Percentiles rank a stretch among this genome's conserved stretches.
Conservation (phyloP, 2,329 filamentous ascomycete genomes). For the Blastomyces gilchristii region DNA sequence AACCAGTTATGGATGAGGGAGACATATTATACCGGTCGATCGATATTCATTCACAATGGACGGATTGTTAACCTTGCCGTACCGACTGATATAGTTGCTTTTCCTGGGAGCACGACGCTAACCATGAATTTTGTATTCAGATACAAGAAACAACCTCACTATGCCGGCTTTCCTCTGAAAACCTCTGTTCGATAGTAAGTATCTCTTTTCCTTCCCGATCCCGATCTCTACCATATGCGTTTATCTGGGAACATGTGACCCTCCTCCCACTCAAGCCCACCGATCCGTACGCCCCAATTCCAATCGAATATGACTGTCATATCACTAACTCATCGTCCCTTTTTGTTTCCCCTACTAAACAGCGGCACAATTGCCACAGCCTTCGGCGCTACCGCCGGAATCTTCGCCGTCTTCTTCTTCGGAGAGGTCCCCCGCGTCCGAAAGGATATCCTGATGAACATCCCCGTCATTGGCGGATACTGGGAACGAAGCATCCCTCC, state of each 20-base stretch:
- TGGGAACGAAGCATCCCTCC: constrained; percentile 49
- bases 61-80: not conserved
- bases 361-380: constrained; percentile 41
- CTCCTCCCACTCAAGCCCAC: not conserved
- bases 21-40: not conserved
- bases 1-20: not conserved
- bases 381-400: constrained; percentile 48
- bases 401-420: constrained; percentile 55
- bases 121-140: not conserved
- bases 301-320: not conserved
- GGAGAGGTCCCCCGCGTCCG: constrained; percentile 53
- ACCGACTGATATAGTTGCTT: not conserved
- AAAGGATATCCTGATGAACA: constrained; percentile 51
- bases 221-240: not conserved
- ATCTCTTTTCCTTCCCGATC: constrained; percentile 6
- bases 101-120: not conserved
- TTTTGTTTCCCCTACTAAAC: not conserved
- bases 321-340: not conserved
- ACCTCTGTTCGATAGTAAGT: not conserved
- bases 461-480: constrained; percentile 49
- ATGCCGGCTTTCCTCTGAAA: not conserved
- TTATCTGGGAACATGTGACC: not conserved
- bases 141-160: not conserved
- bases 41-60: not conserved
- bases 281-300: not conserved